Percentiles rank a stretch among this genome's conserved stretches.
Conservation (phyloP, 306 rosid genomes). For the Medicago lupulina region DNA sequence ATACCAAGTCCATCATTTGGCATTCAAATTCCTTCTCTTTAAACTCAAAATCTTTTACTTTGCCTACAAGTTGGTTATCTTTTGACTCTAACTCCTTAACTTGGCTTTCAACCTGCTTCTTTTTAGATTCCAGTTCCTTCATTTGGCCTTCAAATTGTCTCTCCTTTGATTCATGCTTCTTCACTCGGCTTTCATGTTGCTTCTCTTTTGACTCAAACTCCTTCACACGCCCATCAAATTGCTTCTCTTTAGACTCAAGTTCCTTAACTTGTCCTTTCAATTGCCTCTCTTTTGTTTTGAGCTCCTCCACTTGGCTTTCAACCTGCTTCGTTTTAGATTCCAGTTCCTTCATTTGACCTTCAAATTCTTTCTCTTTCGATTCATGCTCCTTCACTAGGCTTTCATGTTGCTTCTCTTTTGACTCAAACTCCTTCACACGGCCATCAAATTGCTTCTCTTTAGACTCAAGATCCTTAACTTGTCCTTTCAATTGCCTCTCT, state of each 20-base stretch:
- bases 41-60: neutral
- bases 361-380: neutral
- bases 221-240: conserved; percentile 7
- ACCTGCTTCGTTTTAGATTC: neutral
- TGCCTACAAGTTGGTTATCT: neutral
- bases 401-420: neutral
- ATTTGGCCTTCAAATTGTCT: neutral
- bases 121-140: neutral
- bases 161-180: neutral
- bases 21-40: conserved; percentile 17
- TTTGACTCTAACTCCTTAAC: neutral
- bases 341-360: neutral
- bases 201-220: neutral
- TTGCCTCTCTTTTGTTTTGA: neutral
- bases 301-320: neutral
- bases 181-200: conserved; percentile 30
- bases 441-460: neutral
- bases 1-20: conserved; percentile 1
- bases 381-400: neutral
- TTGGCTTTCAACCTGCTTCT: neutral
- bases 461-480: conserved; percentile 22
- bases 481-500: neutral
- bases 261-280: neutral
- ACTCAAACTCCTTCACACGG: neutral
- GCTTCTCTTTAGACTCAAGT: neutral